Conservation (phyloP, 2,329 filamentous ascomycete genomes). For the Tothia fuscella region DNA sequence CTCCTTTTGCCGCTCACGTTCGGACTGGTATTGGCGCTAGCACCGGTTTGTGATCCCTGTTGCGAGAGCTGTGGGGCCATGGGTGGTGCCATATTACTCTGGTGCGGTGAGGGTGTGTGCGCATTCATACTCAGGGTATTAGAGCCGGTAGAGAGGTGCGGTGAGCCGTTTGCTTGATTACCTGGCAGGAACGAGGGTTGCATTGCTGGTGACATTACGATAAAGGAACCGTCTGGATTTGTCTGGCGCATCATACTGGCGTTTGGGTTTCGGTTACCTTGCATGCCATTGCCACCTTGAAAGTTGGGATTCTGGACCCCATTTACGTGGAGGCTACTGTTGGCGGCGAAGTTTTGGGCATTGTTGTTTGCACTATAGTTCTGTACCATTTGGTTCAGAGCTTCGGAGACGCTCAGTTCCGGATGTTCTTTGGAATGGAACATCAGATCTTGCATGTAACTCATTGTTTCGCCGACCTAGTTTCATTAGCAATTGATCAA, state of each 20-base stretch:
- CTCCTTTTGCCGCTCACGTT: conserved; percentile 48
- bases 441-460: conserved; percentile 50
- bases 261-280: neutral
- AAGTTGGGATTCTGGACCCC: conserved; percentile 10
- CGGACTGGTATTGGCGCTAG: conserved; percentile 51
- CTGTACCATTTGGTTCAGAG: conserved; percentile 40
- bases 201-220: conserved; percentile 44
- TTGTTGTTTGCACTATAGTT: conserved; percentile 15
- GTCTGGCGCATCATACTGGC: neutral
- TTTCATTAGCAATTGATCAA: neutral
- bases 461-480: conserved; percentile 54
- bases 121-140: conserved; percentile 20
- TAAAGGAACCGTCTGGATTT: conserved; percentile 23
- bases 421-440: conserved; percentile 42
- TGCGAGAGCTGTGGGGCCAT: conserved; percentile 48
- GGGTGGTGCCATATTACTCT: conserved; percentile 32
- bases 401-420: conserved; percentile 40
- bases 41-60: conserved; percentile 35
- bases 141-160: conserved; percentile 26
- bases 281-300: conserved; percentile 10
- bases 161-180: conserved; percentile 36
- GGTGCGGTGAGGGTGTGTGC: conserved; percentile 35
- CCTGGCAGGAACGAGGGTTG: conserved; percentile 39
- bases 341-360: conserved; percentile 18
- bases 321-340: conserved; percentile 18